Base-by-base conservation (phyloP, 768 basidiomycete genomes). In the Naematelia aurantialba region DNA sequence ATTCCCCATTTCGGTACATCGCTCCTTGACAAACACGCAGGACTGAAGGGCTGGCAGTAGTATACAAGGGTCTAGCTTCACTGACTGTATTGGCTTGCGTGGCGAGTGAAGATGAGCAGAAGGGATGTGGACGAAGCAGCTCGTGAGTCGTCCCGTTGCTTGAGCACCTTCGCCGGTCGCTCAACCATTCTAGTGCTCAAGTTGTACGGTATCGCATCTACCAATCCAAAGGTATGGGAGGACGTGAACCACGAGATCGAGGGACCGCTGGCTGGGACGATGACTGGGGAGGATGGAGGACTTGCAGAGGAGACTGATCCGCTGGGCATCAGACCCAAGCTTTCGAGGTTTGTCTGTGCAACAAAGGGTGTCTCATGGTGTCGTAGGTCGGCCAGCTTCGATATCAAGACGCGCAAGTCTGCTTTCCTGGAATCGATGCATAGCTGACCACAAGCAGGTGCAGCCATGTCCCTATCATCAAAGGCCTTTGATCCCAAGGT, bases 401-500 rank as follows among this genome's bases (percentile, higher is more conserved):
- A 92, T 74, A 83, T 87, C 30, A 89, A 68, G 46, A 52, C 67
- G 39, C 66, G 65, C 66, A 47, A 34, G 70, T 62, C n/a, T 19
- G 44, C 19, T 42, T 31, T 30, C 27, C 26, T 34, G 10, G 45
- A 34, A 24, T 53, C 10, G 5, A 14, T 5, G 4, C 44, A 14
- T 17, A 25, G 48, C 26, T 51, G 47, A 55, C 48, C 46, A 55
- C 31, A 49, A 44, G 52, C 14, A 90, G 89, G 89, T 80, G 84
- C 89, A 4, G 81, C 89, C 10, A 86, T 92, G 58, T 81, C 90
- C 39, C 85, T 97, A 14, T 86, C 86, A 2, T 94, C 91, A 30
- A 99, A 98, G 74, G 85, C 89, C 1, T 99, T 99, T 79, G 90
- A 97, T 72, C 91, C 96, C 5, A 97, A 94, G 75, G 84, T 85